Evolutionary conservation across 441 rosid genomes (phyloP).

Genomic region (Populus hybrid): DNA sequence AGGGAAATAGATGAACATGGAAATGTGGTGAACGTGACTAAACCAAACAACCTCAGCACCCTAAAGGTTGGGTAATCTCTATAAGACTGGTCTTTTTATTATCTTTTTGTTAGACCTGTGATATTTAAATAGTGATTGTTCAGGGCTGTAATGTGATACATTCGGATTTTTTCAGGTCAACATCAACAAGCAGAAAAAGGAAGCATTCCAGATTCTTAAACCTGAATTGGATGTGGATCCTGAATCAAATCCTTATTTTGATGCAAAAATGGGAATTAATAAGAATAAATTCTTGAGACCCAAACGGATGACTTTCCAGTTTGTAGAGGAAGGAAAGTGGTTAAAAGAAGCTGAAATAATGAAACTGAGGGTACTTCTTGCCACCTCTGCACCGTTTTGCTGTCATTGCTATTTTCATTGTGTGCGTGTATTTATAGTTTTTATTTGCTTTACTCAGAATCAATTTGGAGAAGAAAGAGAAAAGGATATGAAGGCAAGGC

Average conservation of each 20-base stretch:
- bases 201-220: constrained; percentile 92
- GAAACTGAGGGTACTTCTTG: constrained; percentile 58
- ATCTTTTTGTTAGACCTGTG: neutral
- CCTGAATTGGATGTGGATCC: constrained; percentile 87
- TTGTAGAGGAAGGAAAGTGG: constrained; percentile 99
- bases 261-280: constrained; percentile 78
- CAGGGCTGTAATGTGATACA: neutral
- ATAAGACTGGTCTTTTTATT: neutral
- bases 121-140: constrained; percentile 1
- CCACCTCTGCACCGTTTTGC: neutral
- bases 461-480: constrained; percentile 94
- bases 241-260: constrained; percentile 75
- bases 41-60: constrained; percentile 94
- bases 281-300: constrained; percentile 81
- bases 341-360: constrained; percentile 78
- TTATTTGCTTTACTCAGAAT: constrained; percentile 40
- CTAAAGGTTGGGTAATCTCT: constrained; percentile 53
- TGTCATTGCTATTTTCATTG: constrained; percentile 3
- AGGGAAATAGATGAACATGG: constrained; percentile 98
- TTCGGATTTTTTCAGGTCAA: constrained; percentile 62
- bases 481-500: constrained; percentile 85
- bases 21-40: constrained; percentile 68
- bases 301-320: constrained; percentile 76
- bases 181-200: constrained; percentile 93
- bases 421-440: constrained; percentile 14